phyloP scores from a whole-genome alignment of 257 asterid genomes.

The Orobanche coerulescens region DNA sequence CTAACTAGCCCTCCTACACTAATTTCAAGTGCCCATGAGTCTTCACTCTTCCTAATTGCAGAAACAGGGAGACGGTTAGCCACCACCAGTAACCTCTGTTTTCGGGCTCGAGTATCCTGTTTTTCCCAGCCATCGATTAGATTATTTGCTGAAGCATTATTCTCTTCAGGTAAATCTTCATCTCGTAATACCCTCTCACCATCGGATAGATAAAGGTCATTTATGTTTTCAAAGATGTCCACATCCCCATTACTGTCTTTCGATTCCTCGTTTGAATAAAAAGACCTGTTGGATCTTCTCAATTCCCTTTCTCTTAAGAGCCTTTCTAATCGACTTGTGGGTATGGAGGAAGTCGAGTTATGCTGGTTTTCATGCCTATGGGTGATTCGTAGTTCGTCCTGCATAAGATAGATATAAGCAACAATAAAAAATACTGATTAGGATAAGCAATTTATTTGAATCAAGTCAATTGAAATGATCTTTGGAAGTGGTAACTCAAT shows the following conservation, averaged over 20 bases:
- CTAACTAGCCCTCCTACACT: conserved; percentile 87
- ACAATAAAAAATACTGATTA: conserved; percentile 1
- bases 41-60: conserved; percentile 67
- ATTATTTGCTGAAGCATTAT: conserved; percentile 16
- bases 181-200: conserved; percentile 39
- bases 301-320: conserved; percentile 67
- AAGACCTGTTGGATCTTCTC: conserved; percentile 48
- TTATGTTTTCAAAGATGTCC: conserved; percentile 30
- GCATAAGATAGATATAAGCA: conserved; percentile 23
- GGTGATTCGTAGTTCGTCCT: conserved; percentile 36
- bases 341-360: conserved; percentile 30
- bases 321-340: conserved; percentile 59
- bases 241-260: conserved; percentile 36
- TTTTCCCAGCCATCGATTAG: conserved; percentile 30
- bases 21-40: conserved; percentile 70
- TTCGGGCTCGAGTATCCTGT: conserved; percentile 38
- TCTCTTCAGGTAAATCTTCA: conserved; percentile 40
- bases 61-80: conserved; percentile 89
- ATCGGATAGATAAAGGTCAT: conserved; percentile 31
- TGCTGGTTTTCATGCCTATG: conserved; percentile 32
- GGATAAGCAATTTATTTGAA: not conserved
- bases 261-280: conserved; percentile 36
- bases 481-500: too few relatives aligned
- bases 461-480: not conserved
- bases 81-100: conserved; percentile 69